Percentiles rank a stretch among this genome's conserved stretches.
phyloP scores from a whole-genome alignment of 2,329 filamentous ascomycete genomes.

The Arthrobotrys sphaeroides region DNA sequence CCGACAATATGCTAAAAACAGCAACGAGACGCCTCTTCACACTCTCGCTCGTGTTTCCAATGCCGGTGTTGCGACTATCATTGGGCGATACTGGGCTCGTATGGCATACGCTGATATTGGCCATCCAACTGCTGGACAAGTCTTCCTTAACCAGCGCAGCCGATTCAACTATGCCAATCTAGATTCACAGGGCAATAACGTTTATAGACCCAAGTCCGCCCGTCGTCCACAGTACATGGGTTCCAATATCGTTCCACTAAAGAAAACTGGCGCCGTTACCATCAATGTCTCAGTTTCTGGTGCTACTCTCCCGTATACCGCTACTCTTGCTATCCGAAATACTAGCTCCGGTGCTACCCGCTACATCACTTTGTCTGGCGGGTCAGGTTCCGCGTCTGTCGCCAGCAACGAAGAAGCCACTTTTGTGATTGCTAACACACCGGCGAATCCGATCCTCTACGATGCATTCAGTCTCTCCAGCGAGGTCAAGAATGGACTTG shows the following conservation, averaged over 20 bases:
- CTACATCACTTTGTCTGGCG: constrained; percentile 61
- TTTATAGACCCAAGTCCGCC: constrained; percentile 63
- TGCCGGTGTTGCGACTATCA: constrained; percentile 61
- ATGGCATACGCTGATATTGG: constrained; percentile 68
- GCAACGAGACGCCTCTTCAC: constrained; percentile 66
- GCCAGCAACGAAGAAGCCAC: constrained; percentile 63
- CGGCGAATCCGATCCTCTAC: constrained; percentile 62
- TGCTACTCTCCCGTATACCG: constrained; percentile 60
- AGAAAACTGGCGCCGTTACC: constrained; percentile 59
- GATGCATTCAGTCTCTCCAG: constrained; percentile 62
- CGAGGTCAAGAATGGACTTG: constrained; percentile 61
- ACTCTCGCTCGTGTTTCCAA: constrained; percentile 62
- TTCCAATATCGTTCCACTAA: constrained; percentile 65
- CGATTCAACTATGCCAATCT: constrained; percentile 63
- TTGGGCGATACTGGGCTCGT: constrained; percentile 66
- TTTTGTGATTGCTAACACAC: constrained; percentile 66
- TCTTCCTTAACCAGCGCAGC: constrained; percentile 61
- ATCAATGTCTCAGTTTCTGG: constrained; percentile 59
- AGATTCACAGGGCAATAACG: constrained; percentile 60
- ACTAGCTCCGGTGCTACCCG: constrained; percentile 59
- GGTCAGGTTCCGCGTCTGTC: constrained; percentile 60
- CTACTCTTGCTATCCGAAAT: constrained; percentile 62
- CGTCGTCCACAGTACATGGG: constrained; percentile 66
- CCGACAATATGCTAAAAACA: constrained; percentile 62
- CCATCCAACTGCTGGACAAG: constrained; percentile 61